Percentiles rank a stretch among this genome's conserved stretches.
Conservation (phyloP, 257 asterid genomes). For the Solanum pimpinellifolium region DNA sequence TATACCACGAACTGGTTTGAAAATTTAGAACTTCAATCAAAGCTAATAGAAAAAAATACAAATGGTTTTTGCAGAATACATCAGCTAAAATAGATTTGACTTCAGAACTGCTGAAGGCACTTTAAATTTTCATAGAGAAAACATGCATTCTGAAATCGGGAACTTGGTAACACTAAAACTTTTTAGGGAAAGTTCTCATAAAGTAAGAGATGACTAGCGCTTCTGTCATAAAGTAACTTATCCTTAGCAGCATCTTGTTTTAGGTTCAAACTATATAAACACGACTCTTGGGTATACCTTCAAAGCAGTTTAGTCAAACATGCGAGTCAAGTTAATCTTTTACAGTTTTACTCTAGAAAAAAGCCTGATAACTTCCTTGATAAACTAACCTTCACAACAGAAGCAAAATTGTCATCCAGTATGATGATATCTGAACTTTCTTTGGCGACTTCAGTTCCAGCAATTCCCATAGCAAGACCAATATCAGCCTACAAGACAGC, state of each 20-base stretch:
- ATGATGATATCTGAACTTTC: conserved; percentile 97
- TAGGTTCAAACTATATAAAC: not conserved
- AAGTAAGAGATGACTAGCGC: not conserved
- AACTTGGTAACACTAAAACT: not conserved
- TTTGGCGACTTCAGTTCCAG: conserved; percentile 97
- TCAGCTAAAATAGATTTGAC: not conserved
- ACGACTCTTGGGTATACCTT: not conserved
- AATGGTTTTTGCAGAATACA: not conserved
- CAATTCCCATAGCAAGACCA: conserved; percentile 98
- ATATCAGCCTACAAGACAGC: conserved; percentile 69
- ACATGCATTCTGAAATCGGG: not conserved
- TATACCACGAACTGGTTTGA: not conserved
- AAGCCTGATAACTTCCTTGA: not conserved
- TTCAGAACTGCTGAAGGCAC: not conserved
- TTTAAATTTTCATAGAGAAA: not conserved
- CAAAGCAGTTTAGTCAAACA: not conserved
- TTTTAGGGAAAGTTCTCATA: not conserved
- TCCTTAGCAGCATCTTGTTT: not conserved
- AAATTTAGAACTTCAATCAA: not conserved
- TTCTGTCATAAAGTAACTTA: not conserved
- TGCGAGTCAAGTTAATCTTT: not conserved
- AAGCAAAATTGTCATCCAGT: conserved; percentile 83
- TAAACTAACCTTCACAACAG: conserved; percentile 83
- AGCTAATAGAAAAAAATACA: not conserved
- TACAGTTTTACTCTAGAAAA: not conserved